Conservation (phyloP, 2,329 filamentous ascomycete genomes). For the Thelonectria olida region DNA sequence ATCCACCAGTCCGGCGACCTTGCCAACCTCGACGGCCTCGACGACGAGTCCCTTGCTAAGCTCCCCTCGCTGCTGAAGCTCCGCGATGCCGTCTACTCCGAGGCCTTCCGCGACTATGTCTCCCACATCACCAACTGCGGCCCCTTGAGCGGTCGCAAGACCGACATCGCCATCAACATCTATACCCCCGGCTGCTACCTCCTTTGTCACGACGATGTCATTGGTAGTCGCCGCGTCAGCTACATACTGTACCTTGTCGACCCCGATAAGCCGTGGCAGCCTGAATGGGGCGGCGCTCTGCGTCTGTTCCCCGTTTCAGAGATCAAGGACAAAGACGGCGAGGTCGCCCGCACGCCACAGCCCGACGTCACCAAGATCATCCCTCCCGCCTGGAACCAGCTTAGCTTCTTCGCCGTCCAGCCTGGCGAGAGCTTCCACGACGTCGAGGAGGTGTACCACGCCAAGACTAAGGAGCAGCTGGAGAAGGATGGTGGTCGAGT, state of each 20-base stretch:
- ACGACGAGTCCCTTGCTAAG: constrained; percentile 84
- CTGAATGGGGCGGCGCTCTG: constrained; percentile 91
- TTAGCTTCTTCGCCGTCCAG: constrained; percentile 98
- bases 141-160: constrained; percentile 89
- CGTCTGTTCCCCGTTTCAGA: constrained; percentile 81
- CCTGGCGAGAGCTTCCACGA: constrained; percentile 99
- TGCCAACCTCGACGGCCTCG: constrained; percentile 93
- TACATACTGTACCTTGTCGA: constrained; percentile 97
- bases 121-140: constrained; percentile 87
- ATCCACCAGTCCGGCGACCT: constrained; percentile 98
- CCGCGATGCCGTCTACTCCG: constrained; percentile 94
- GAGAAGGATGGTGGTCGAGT: constrained; percentile 78
- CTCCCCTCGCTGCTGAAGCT: constrained; percentile 89
- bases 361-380: constrained; percentile 84
- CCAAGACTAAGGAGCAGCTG: constrained; percentile 65
- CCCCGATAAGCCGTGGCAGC: constrained; percentile 88
- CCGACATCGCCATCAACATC: constrained; percentile 99
- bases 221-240: constrained; percentile 93
- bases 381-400: constrained; percentile 95
- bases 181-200: constrained; percentile 97
- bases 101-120: constrained; percentile 87
- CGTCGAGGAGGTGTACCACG: constrained; percentile 95
- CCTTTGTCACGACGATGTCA: constrained; percentile 97
- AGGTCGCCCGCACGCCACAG: constrained; percentile 80
- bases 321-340: constrained; percentile 69